Conservation (phyloP, 176 grass and related monocot species). For the Hsuehochloa calcarea region DNA sequence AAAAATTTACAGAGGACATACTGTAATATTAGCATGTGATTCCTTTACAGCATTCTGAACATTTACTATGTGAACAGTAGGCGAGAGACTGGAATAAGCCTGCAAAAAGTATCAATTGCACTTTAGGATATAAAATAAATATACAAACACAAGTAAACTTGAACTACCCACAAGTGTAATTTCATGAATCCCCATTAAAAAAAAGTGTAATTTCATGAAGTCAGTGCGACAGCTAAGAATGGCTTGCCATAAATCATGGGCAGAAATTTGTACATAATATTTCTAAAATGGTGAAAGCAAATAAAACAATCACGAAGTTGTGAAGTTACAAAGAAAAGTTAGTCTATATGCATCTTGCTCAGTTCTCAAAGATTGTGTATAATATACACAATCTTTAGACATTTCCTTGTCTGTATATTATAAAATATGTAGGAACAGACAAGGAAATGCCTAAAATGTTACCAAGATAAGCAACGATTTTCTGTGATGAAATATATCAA, state of each 20-base stretch:
- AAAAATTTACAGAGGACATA: slow-evolving; percentile 32
- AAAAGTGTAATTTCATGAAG: not conserved
- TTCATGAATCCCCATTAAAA: not conserved
- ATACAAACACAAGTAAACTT: not conserved
- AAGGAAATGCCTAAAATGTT: not conserved
- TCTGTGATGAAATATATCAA: slow-evolving; percentile 6
- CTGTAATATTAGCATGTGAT: slow-evolving; percentile 59
- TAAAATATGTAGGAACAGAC: slow-evolving; percentile 4
- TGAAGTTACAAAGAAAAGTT: not conserved
- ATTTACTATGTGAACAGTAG: slow-evolving; percentile 64
- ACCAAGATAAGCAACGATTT: not conserved
- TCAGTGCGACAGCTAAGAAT: not conserved
- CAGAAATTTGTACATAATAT: not conserved
- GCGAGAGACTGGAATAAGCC: slow-evolving; percentile 58
- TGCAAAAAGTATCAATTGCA: slow-evolving; percentile 30
- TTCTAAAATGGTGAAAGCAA: slow-evolving; percentile 5
- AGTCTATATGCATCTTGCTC: not conserved
- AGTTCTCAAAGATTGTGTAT: not conserved
- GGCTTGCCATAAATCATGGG: not conserved
- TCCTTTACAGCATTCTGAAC: slow-evolving; percentile 31
- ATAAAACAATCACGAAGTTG: not conserved
- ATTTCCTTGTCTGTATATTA: too few relatives aligned
- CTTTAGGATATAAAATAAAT: slow-evolving; percentile 21
- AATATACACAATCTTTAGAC: too few relatives aligned
- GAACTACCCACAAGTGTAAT: not conserved